Percentiles rank a stretch among this genome's conserved stretches.
Evolutionary conservation across 805 yeast genomes (phyloP).

Genomic region (Ogataea paradorogensis): DNA sequence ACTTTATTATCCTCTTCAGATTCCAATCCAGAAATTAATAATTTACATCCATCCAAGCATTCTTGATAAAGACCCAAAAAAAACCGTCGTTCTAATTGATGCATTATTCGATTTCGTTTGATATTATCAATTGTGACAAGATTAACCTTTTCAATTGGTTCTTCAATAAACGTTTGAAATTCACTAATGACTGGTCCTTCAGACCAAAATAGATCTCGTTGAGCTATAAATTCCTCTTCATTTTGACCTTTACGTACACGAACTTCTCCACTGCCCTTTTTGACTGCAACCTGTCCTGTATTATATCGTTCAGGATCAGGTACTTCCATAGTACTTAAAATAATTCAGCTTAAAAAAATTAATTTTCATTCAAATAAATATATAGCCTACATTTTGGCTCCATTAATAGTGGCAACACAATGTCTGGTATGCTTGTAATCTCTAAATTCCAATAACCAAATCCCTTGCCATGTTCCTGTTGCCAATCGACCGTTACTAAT

Average conservation of each 20-base stretch:
- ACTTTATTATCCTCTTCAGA: constrained; percentile 32
- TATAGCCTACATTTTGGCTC: constrained; percentile 36
- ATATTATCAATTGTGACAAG: constrained; percentile 43
- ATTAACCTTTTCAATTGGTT: constrained; percentile 3
- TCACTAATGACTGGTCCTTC: constrained; percentile 60
- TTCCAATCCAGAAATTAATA: constrained; percentile 23
- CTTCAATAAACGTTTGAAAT: constrained; percentile 37
- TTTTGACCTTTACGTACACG: constrained; percentile 67
- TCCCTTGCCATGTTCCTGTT: constrained; percentile 85
- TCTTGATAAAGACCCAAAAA: constrained; percentile 48
- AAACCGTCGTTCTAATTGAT: constrained; percentile 63
- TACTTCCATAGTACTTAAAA: not conserved
- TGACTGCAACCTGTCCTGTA: constrained; percentile 43
- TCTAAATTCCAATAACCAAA: constrained; percentile 74
- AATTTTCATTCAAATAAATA: not conserved
- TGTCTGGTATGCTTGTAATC: constrained; percentile 59
- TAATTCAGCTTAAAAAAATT: not conserved
- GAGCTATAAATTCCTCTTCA: constrained; percentile 56
- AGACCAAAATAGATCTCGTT: constrained; percentile 45
- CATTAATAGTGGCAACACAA: constrained; percentile 72
- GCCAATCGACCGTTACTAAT: constrained; percentile 64
- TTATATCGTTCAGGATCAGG: constrained; percentile 21
- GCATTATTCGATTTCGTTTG: constrained; percentile 52
- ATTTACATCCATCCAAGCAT: constrained; percentile 47
- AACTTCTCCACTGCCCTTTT: constrained; percentile 44